These are phyloP conservation scores for Xanthoceras sorbifolium DNA, from an alignment of 345 rosid genomes.

Conservation along the genomic window DNA sequence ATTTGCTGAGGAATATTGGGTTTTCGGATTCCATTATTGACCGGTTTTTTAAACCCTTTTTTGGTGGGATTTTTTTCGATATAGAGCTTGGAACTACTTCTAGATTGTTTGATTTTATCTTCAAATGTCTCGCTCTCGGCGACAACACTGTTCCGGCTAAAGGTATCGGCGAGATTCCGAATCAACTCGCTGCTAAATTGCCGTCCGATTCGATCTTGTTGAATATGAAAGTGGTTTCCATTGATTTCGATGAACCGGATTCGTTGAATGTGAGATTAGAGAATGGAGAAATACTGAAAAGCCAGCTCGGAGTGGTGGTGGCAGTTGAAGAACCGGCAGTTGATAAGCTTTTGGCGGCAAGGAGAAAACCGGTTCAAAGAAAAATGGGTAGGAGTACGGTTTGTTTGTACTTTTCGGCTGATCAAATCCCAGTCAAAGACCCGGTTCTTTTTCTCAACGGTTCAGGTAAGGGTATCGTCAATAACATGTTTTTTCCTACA, in stretches of 20 bases:
- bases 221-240: slow-evolving; percentile 56
- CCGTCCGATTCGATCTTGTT: slow-evolving; percentile 54
- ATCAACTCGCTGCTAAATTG: slow-evolving; percentile 60
- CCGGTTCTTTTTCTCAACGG: slow-evolving; percentile 85
- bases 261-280: slow-evolving; percentile 47
- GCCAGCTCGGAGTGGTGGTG: slow-evolving; percentile 65
- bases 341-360: slow-evolving; percentile 58
- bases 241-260: slow-evolving; percentile 41
- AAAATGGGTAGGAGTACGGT: slow-evolving; percentile 67
- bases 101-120: slow-evolving; percentile 75
- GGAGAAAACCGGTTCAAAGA: slow-evolving; percentile 26
- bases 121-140: slow-evolving; percentile 92
- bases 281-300: slow-evolving; percentile 50
- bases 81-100: slow-evolving; percentile 78
- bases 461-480: slow-evolving; percentile 70
- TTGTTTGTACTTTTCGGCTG: slow-evolving; percentile 74
- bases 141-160: slow-evolving; percentile 77
- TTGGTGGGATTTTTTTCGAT: slow-evolving; percentile 91
- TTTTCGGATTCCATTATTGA: slow-evolving; percentile 64
- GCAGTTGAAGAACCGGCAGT: slow-evolving; percentile 84
- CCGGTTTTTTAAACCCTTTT: slow-evolving; percentile 79
- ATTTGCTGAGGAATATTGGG: slow-evolving; percentile 54
- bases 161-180: slow-evolving; percentile 79
- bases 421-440: slow-evolving; percentile 58
- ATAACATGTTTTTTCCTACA: slow-evolving; percentile 88